Base-by-base conservation (phyloP, 2,329 filamentous ascomycete genomes). In the Zymoseptoria ardabiliae region DNA sequence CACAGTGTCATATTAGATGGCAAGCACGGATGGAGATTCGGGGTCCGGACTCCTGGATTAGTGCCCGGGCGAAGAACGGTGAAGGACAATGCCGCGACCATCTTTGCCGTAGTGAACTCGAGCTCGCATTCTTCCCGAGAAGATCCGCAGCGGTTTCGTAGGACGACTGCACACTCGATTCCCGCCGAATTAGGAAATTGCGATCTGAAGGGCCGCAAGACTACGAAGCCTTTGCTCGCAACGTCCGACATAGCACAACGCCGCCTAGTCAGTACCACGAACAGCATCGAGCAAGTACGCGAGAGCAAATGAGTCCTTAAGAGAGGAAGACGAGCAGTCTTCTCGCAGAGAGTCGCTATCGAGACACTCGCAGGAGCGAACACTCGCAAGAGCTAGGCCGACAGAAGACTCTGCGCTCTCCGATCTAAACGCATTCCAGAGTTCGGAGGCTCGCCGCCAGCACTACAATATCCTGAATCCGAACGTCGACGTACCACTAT, bases 361-460 rank as follows among this genome's bases (percentile, higher is more conserved):
- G 13, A 57, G 60, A 25, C 56, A 55, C 17, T 58, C 55, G 67
- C 60, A 48, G 65, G 63, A 28, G 66, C 63, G n/a, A 22, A 71
- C 66, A 21, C 71, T 64, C 4, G 63, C 59, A 11, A 74, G 72
- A 68, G 67, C 66, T n/a, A 63, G 70, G 23, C 70, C 68, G 8
- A 79, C 82, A 2, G 67, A 66, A 10, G 81, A 82, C 35, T 88
- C 81, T 68, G 87, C 89, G 30, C 97, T 97, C 74, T 91, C 88
- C 1, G 83, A 87, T 66, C 91, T 97, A 57, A 97, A 97, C 69
- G 92, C 93, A 0, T 97, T 97, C 71, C 93, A 97, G 73, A 58
- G 21, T 67, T 65, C 20, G 69, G 68, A 17, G 61, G 66, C 56
- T 66, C 69, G 28, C 64, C 69, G 50, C 63, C 66, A n/a, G 53